Evolutionary conservation across 805 yeast species (phyloP).

Genomic region (Ogataea corticis): DNA sequence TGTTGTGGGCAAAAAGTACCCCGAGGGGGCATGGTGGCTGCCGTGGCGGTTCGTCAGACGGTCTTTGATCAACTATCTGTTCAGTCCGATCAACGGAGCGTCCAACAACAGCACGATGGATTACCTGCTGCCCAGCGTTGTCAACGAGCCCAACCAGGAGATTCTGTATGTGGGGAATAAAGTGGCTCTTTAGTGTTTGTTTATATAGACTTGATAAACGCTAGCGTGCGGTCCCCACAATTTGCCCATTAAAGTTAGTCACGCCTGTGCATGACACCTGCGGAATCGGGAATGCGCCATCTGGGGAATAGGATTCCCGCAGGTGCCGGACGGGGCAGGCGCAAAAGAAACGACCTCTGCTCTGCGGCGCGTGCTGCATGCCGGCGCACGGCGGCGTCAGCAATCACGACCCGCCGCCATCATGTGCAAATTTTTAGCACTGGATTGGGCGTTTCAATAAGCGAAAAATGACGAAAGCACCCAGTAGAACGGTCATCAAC

Average conservation of each 20-base stretch:
- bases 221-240: background rate
- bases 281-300: background rate
- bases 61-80: conserved; percentile 16
- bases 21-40: conserved; percentile 1
- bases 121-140: conserved; percentile 18
- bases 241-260: background rate
- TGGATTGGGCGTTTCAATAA: background rate
- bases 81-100: conserved; percentile 21
- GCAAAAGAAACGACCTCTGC: too few species aligned
- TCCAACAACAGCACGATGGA: conserved; percentile 22
- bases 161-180: conserved; percentile 25
- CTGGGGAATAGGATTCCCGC: background rate
- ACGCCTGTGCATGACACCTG: background rate
- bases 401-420: background rate
- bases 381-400: background rate
- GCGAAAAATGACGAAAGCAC: too few species aligned
- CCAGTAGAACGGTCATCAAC: too few species aligned
- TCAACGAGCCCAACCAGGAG: conserved; percentile 19
- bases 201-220: background rate
- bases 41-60: conserved; percentile 10
- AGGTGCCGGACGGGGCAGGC: too few species aligned
- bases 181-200: conserved; percentile 10
- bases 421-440: background rate
- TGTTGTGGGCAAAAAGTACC: conserved; percentile 17
- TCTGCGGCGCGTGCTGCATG: too few species aligned